Evolutionary conservation across 192 early-diverging fungal genomes (phyloP).

Genomic region (Podila verticillata): DNA sequence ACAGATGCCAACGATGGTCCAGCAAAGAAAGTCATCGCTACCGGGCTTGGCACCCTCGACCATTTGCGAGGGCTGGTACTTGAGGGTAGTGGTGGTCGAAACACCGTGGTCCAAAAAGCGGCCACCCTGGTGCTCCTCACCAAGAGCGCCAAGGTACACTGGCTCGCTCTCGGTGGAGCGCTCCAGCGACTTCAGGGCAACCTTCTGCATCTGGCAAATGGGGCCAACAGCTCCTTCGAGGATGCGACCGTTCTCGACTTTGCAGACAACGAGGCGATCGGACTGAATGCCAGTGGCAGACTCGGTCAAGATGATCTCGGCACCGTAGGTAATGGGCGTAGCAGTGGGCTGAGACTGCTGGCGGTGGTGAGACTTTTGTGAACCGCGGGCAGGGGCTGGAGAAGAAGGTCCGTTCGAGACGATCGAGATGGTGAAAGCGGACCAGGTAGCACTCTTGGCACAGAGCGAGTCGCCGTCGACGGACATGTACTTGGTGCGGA

Average conservation of each 20-base stretch:
- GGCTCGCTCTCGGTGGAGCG: slow-evolving; percentile 36
- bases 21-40: slow-evolving; percentile 81
- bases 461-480: slow-evolving; percentile 66
- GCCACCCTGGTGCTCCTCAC: slow-evolving; percentile 47
- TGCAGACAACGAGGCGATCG: slow-evolving; percentile 77
- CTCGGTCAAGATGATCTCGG: slow-evolving; percentile 77
- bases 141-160: slow-evolving; percentile 58
- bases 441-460: slow-evolving; percentile 71
- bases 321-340: slow-evolving; percentile 75
- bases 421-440: slow-evolving; percentile 66
- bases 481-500: slow-evolving; percentile 86
- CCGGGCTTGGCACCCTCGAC: slow-evolving; percentile 28
- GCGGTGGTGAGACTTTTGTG: slow-evolving; percentile 34
- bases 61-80: slow-evolving; percentile 45
- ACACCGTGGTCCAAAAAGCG: slow-evolving; percentile 44
- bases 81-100: slow-evolving; percentile 29
- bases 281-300: slow-evolving; percentile 69
- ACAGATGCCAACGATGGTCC: slow-evolving; percentile 86
- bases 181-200: slow-evolving; percentile 66
- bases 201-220: slow-evolving; percentile 89
- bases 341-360: slow-evolving; percentile 20
- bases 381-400: slow-evolving; percentile 8
- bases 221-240: slow-evolving; percentile 70
- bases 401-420: slow-evolving; percentile 49
- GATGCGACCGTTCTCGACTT: slow-evolving; percentile 80